phyloP scores from a whole-genome alignment of 1,139 yeast species.

The Hanseniaspora gamundiae region DNA sequence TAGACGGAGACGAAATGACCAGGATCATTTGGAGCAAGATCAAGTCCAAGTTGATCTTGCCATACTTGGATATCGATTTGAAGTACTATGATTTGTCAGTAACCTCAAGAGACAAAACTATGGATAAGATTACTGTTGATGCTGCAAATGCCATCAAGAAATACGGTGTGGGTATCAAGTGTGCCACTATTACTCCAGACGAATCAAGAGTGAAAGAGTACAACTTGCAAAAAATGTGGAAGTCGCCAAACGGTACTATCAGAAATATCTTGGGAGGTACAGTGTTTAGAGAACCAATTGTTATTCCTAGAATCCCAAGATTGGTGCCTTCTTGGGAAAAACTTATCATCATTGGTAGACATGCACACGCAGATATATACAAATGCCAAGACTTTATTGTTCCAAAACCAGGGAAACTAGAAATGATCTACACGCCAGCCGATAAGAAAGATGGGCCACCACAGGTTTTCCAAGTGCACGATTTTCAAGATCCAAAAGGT shows the following conservation, averaged over 20 bases:
- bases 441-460: constrained; percentile 29
- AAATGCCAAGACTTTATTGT: constrained; percentile 66
- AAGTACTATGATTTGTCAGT: constrained; percentile 69
- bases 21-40: constrained; percentile 73
- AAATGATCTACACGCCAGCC: constrained; percentile 52
- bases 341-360: constrained; percentile 79
- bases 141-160: constrained; percentile 66
- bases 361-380: constrained; percentile 78
- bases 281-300: constrained; percentile 74
- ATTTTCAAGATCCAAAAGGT: constrained; percentile 39
- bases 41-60: constrained; percentile 55
- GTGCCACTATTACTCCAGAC: constrained; percentile 82
- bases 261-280: constrained; percentile 76
- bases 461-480: constrained; percentile 41
- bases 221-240: constrained; percentile 70
- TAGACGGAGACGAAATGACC: constrained; percentile 84
- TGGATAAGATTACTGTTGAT: constrained; percentile 61
- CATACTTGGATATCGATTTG: constrained; percentile 60
- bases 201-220: constrained; percentile 72
- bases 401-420: constrained; percentile 56
- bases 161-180: constrained; percentile 72
- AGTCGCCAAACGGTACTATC: constrained; percentile 75
- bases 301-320: constrained; percentile 65
- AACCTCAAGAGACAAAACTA: constrained; percentile 56
- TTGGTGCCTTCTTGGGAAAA: constrained; percentile 69